A percentile compares a stretch with the other conserved stretches of the same genome.
Evolutionary conservation across 2,329 filamentous ascomycete genomes (phyloP).

Genomic region (Lasiodiplodia sp.): DNA sequence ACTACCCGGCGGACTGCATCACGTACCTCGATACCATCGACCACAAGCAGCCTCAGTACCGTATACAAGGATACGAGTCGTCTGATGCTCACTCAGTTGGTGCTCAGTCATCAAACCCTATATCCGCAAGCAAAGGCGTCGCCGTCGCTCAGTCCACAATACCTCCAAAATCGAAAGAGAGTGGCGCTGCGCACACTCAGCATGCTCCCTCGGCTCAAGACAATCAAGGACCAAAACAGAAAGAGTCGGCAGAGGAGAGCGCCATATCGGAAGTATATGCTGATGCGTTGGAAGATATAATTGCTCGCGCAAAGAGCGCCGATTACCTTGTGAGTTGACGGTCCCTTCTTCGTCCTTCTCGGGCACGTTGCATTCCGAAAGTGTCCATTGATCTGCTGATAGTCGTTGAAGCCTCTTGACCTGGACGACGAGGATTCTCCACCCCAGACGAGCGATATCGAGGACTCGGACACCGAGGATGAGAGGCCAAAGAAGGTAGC

Average conservation of each 20-base stretch:
- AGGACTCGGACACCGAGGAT: slow-evolving; percentile 37
- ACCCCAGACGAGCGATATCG: slow-evolving; percentile 38
- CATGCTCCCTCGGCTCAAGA: background rate
- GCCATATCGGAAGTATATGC: background rate
- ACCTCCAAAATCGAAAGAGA: slow-evolving; percentile 47
- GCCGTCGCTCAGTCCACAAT: slow-evolving; percentile 49
- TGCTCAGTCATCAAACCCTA: slow-evolving; percentile 45
- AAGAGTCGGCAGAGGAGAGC: too few relatives aligned
- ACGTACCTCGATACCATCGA: slow-evolving; percentile 54
- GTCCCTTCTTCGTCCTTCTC: background rate
- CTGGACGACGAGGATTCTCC: slow-evolving; percentile 46
- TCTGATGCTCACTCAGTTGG: background rate
- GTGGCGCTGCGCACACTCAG: slow-evolving; percentile 31
- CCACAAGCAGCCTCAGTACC: slow-evolving; percentile 65
- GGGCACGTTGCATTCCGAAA: background rate
- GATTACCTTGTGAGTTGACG: slow-evolving; percentile 18
- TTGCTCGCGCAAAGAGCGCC: slow-evolving; percentile 1
- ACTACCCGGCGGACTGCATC: slow-evolving; percentile 55
- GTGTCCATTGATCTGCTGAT: background rate
- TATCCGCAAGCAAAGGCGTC: slow-evolving; percentile 52
- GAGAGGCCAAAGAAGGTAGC: slow-evolving; percentile 36
- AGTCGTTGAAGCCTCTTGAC: slow-evolving; percentile 43
- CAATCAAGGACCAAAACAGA: background rate
- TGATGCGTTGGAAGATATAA: slow-evolving; percentile 18
- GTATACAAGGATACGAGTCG: slow-evolving; percentile 59